These are phyloP conservation scores for Jatropha podagrica DNA, from an alignment of 441 rosid genomes.

Conservation along the genomic window DNA sequence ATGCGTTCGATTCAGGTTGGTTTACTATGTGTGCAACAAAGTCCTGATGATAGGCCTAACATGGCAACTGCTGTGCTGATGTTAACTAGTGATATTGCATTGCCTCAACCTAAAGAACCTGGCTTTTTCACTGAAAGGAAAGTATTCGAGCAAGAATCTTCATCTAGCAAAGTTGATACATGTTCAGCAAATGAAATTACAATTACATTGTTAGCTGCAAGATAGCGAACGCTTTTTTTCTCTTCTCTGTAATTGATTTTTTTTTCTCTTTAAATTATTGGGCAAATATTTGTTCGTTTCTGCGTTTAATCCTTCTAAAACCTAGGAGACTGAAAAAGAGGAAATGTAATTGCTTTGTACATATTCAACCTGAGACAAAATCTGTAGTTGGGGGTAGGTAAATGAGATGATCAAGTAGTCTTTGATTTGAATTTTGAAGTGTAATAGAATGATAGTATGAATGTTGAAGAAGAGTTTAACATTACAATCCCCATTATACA, in stretches of 20 bases:
- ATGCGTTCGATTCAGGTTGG: conserved; percentile 37
- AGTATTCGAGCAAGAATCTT: conserved; percentile 26
- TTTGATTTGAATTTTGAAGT: no score
- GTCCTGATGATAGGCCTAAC: conserved; percentile 39
- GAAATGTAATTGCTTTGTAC: background rate
- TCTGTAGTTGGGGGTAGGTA: background rate
- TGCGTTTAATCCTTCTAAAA: background rate
- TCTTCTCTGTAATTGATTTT: background rate
- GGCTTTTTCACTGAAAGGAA: conserved; percentile 36
- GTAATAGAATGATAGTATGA: no score
- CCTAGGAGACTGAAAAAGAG: background rate
- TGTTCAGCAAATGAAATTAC: conserved; percentile 33
- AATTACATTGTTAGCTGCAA: conserved; percentile 25
- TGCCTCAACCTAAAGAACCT: conserved; percentile 38
- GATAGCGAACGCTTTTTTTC: conserved; percentile 14
- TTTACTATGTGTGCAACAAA: conserved; percentile 41
- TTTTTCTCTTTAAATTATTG: background rate
- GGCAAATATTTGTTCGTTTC: background rate
- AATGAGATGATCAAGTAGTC: no score
- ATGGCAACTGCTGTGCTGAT: conserved; percentile 41
- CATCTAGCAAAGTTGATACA: conserved; percentile 18
- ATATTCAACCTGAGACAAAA: background rate
- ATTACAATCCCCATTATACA: no score
- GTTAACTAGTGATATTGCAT: conserved; percentile 33
- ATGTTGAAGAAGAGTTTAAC: no score